Evolutionary conservation across 1,139 yeast species (phyloP), one percentile per base, ranked within the genome.

Genomic region (Yamadazyma membranifaciens): DNA sequence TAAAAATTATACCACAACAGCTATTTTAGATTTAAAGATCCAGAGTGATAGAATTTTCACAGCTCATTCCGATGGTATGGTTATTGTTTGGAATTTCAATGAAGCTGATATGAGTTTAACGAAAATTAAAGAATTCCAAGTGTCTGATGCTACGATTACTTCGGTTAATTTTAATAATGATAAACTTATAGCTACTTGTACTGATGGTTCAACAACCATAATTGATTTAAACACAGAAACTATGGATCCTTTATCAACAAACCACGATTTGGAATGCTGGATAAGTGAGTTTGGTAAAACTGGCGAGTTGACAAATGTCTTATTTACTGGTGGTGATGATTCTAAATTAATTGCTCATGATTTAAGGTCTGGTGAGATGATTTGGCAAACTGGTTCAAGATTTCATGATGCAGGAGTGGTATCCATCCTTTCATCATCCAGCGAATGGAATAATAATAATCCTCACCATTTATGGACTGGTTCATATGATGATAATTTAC

Each of bases 291-390:
- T 83, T 66, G 92, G 92, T 1, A 74, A 74, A 40, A 51, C 69
- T 10, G 77, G 78, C 3, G 75, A 75, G 6, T 56, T 83, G 20
- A 57, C 68, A 9, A 65, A 80, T 45, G 81, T 86, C 0, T 71
- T 88, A 0, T 85, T 81, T 53, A 81, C 96, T 1, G 98, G 98
- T 2, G 98, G 98, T 11, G 98, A 92, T 59, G 98, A 92, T 61
- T 75, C 85, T 6, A 68, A 72, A 20, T 62, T 92, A 10, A 78
- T 82, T 16, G 92, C 94, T 1, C 91, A 84, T 56, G 98, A 89
- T 58, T 43, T 76, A 10, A 66, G 96, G 36, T 62, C 73, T 0
- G 49, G 54, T 2, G 58, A 52, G 15, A 48, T 59, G 4, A 66
- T 87, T 1, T 88, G 91, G 75, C 39, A 58, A 66, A 68, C 78